These are phyloP conservation scores for Collariella sp. DNA, from an alignment of 495 filamentous ascomycete genomes.

Conservation along the genomic window DNA sequence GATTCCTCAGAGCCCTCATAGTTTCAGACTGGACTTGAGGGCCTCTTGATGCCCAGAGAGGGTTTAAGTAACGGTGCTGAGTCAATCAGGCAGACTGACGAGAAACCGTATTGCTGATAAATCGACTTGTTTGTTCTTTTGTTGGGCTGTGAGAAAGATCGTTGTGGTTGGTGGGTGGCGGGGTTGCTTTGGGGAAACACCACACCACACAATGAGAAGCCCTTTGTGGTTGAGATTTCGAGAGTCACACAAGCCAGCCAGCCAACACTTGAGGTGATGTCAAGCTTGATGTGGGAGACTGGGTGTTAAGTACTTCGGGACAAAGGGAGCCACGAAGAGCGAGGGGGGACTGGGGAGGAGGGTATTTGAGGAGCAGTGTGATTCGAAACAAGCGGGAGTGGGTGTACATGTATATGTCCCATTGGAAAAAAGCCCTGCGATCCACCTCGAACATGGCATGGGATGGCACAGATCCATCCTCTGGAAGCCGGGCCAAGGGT, in stretches of 20 bases:
- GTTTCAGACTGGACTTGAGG: background rate
- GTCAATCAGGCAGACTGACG: background rate
- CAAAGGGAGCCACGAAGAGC: background rate
- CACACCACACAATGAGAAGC: no score
- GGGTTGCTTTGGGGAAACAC: background rate
- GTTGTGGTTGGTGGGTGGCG: no score
- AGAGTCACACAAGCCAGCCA: background rate
- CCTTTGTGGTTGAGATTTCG: background rate
- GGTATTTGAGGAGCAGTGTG: constrained; percentile 8
- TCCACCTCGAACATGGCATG: constrained; percentile 10
- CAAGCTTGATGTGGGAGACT: background rate
- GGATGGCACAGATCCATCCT: constrained; percentile 3
- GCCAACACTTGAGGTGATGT: background rate
- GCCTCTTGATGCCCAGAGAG: background rate
- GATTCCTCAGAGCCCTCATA: constrained; percentile 15
- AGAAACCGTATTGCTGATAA: background rate
- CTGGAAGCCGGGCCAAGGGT: constrained; percentile 15
- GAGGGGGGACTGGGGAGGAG: background rate
- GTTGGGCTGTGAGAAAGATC: no score
- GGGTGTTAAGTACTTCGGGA: background rate
- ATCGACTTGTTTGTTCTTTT: no score
- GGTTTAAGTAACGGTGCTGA: no score
- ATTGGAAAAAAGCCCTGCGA: constrained; percentile 1
- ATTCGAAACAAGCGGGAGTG: constrained; percentile 2
- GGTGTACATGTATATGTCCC: constrained; percentile 11